Evolutionary conservation across 176 grass and related monocot species (phyloP), one percentile per base, ranked within the genome.

Genomic region (Themeda triandra): DNA sequence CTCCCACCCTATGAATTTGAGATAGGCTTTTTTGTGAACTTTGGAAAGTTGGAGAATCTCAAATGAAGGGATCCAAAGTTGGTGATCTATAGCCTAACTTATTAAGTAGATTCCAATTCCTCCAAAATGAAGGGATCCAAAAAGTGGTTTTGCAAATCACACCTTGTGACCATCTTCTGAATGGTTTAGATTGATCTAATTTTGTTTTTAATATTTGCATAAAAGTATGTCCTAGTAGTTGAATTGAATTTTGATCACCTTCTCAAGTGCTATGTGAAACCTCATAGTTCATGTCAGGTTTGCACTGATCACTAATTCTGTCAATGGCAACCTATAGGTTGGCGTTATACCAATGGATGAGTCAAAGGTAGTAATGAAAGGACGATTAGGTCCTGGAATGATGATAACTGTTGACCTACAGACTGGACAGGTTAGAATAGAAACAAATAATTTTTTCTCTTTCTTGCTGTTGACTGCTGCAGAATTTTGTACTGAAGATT

Each of bases 261-360:
- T 65, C 46, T 37, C 2, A 79, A 83, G 15, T 79, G 46, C 62
- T 73, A 35, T 83, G n/a, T 45, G 17, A 62, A 51, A 78, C 56
- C 49, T 69, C 12, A 45, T 58, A 72, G 59, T 79, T 67, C 62
- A 90, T 58, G 31, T 66, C 58, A 54, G 23, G n/a, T 84, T 75
- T 27, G 44, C 62, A 75, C 75, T 67, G 31, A 80, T 54, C 19
- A 84, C 75, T 75, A 62, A 13, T 60, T 67, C 48, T 83, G 65
- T 91, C 85, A 63, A 86, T 93, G 32, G 48, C 35, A 69, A 76
- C 29, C 56, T 77, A 63, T 71, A 99, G 96, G 96, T 99, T 84
- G 96, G 96, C 86, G 96, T 99, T 87, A 85, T 99, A 69, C 96
- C 96, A 44, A 99, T 99, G 96, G 96, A 99, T 84, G 96, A 99